phyloP scores from a whole-genome alignment of 805 yeast species.

The Priceomyces haplophilus region DNA sequence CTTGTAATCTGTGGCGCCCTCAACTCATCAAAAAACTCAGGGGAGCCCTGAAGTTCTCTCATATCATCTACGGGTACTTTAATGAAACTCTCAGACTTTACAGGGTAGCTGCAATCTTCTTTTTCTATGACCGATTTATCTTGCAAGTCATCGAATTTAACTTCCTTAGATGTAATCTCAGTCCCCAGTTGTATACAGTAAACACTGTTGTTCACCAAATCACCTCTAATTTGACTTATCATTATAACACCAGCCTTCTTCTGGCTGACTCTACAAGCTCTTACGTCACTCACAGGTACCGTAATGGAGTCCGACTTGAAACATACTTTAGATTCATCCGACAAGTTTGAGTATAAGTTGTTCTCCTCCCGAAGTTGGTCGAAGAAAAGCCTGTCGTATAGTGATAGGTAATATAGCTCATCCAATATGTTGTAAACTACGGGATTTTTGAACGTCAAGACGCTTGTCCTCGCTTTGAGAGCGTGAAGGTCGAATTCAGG shows the following conservation, averaged over 20 bases:
- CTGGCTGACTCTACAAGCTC: conserved; percentile 2
- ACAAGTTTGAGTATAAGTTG: conserved; percentile 5
- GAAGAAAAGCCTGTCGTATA: conserved; percentile 23
- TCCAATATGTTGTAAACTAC: conserved; percentile 14
- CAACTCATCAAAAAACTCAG: background rate
- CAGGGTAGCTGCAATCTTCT: background rate
- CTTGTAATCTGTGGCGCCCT: background rate
- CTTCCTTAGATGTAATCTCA: background rate
- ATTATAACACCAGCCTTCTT: conserved; percentile 12
- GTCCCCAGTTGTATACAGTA: conserved; percentile 2
- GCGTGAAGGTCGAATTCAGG: conserved; percentile 12
- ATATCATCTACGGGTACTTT: background rate
- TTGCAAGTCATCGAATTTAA: background rate
- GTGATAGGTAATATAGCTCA: conserved; percentile 25
- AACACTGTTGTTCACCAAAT: conserved; percentile 8
- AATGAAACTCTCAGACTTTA: background rate
- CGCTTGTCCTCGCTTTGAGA: conserved; percentile 11
- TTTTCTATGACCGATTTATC: background rate
- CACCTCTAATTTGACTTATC: conserved; percentile 12
- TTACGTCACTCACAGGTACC: conserved; percentile 14
- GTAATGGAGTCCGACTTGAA: conserved; percentile 5
- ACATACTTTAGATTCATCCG: conserved; percentile 3
- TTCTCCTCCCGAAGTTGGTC: conserved; percentile 9
- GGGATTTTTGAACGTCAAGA: conserved; percentile 9
- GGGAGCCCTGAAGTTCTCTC: background rate